These are phyloP conservation scores for Azolla pinnata DNA, from an alignment of 75 land plant species.

Conservation along the genomic window DNA sequence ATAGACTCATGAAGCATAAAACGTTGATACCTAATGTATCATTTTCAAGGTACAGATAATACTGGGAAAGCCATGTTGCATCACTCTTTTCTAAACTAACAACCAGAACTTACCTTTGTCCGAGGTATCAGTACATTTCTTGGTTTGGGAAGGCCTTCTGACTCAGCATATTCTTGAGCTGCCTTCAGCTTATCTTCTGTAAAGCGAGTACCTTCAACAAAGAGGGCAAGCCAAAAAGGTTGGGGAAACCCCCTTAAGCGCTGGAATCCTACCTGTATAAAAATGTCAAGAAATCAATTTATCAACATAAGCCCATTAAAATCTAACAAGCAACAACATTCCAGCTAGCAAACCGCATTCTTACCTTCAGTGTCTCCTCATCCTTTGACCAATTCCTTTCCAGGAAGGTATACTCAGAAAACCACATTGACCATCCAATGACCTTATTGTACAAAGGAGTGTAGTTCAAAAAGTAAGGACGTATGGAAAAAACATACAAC, in stretches of 20 bases:
- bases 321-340: background rate
- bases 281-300: background rate
- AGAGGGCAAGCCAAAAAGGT: slow-evolving; percentile 41
- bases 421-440: slow-evolving; percentile 53
- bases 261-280: slow-evolving; percentile 30
- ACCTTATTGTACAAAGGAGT: too few species aligned
- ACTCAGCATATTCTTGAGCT: slow-evolving; percentile 42
- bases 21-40: too few species aligned
- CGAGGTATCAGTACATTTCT: slow-evolving; percentile 42
- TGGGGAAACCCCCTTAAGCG: slow-evolving; percentile 36
- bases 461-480: too few species aligned
- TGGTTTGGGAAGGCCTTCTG: slow-evolving; percentile 27
- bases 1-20: too few species aligned
- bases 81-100: too few species aligned
- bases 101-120: slow-evolving; percentile 35
- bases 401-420: slow-evolving; percentile 44
- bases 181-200: slow-evolving; percentile 33
- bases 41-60: too few species aligned
- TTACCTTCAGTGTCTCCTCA: slow-evolving; percentile 38
- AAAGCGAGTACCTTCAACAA: slow-evolving; percentile 50
- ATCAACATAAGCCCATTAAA: background rate
- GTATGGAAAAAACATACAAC: slow-evolving; percentile 1
- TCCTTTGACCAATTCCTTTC: slow-evolving; percentile 43
- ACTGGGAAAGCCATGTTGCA: too few species aligned
- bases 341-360: too few species aligned